Percentiles rank a stretch among this genome's conserved stretches.
Evolutionary conservation across 2,329 filamentous ascomycete genomes (phyloP).

Genomic region (Colletotrichum tropicale): DNA sequence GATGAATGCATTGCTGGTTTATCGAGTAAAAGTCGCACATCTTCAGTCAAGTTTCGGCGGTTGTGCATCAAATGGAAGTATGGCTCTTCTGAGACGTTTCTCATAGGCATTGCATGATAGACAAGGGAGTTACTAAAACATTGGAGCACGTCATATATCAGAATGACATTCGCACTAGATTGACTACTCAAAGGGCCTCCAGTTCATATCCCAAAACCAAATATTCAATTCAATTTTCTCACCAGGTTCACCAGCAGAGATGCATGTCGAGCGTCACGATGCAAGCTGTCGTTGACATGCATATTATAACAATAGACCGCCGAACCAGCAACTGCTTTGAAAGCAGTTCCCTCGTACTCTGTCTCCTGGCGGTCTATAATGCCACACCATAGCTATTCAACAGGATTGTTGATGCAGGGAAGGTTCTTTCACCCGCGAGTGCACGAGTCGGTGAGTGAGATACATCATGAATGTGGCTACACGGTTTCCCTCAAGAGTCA

Average conservation of each 20-base stretch:
- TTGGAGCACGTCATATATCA: neutral
- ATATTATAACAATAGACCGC: neutral
- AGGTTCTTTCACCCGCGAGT: neutral
- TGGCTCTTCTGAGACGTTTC: neutral
- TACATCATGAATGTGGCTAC: neutral
- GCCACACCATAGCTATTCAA: neutral
- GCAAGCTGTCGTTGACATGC: neutral
- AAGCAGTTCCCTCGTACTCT: neutral
- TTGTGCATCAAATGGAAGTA: fast-evolving
- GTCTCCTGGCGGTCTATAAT: neutral
- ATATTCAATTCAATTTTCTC: neutral
- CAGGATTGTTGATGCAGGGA: neutral
- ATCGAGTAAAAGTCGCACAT: neutral
- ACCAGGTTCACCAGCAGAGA: neutral
- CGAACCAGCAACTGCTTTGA: neutral
- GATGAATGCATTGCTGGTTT: neutral
- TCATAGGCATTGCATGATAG: neutral
- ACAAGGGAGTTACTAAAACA: neutral
- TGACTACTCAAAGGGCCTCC: neutral
- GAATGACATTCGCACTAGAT: neutral
- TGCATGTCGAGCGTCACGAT: neutral
- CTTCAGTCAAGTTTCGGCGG: neutral
- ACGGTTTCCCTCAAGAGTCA: neutral
- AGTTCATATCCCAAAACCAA: neutral
- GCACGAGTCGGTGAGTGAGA: neutral